A percentile compares a stretch with the other conserved stretches of the same genome.
These are phyloP conservation scores for Wickerhamiella sergipiensis DNA, from an alignment of 805 yeast species.

Conservation along the genomic window DNA sequence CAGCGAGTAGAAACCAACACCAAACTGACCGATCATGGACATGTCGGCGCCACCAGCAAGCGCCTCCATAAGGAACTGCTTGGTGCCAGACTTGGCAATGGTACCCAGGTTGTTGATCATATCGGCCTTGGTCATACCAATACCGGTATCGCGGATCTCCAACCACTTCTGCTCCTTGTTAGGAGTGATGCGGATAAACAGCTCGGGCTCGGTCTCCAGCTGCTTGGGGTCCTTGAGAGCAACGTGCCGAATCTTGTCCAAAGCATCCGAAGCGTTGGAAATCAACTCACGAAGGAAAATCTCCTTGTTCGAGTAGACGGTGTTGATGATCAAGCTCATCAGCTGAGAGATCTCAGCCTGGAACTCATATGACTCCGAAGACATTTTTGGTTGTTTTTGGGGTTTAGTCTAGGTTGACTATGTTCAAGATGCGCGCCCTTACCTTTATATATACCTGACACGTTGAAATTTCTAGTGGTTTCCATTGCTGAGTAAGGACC, in stretches of 20 bases:
- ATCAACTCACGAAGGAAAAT: conserved; percentile 97
- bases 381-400: conserved; percentile 13
- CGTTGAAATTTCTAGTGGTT: conserved; percentile 6
- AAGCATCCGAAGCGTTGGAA: conserved; percentile 97
- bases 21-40: conserved; percentile 99
- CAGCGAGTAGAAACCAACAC: conserved; percentile 99
- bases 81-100: conserved; percentile 99
- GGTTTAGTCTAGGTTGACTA: neutral
- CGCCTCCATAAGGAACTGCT: conserved; percentile 95
- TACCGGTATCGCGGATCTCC: conserved; percentile 98
- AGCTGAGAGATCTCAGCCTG: conserved; percentile 99
- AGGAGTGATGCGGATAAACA: conserved; percentile 96
- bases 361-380: conserved; percentile 48
- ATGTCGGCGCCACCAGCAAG: conserved; percentile 99
- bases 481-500: conserved; percentile 7
- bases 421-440: neutral
- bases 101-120: conserved; percentile 98
- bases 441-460: neutral
- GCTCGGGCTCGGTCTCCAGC: conserved; percentile 89
- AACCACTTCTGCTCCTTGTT: conserved; percentile 84
- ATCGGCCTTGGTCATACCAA: conserved; percentile 99
- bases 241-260: conserved; percentile 96
- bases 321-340: conserved; percentile 99
- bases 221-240: conserved; percentile 83
- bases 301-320: conserved; percentile 98